These are phyloP conservation scores for Plasmodium gonderi DNA, from an alignment of 169 alveolate species.

Conservation along the genomic window DNA sequence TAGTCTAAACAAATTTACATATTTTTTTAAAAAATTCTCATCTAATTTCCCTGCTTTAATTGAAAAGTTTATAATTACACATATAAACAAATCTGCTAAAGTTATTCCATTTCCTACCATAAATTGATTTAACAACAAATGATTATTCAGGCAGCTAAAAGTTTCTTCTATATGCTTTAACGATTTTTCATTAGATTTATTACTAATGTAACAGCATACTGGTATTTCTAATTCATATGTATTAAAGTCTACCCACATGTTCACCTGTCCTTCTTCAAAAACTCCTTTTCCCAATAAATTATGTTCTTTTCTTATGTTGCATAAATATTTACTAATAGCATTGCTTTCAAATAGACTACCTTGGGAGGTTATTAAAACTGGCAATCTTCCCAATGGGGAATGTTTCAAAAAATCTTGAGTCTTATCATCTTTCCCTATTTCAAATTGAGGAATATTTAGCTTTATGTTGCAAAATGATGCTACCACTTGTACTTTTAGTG, in stretches of 20 bases:
- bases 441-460: constrained; percentile 34
- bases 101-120: constrained; percentile 92
- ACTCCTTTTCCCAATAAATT: constrained; percentile 41
- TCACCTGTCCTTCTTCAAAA: constrained; percentile 72
- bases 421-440: constrained; percentile 54
- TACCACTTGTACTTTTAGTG: constrained; percentile 52
- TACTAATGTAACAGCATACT: constrained; percentile 73
- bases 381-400: constrained; percentile 58
- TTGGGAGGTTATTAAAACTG: constrained; percentile 47
- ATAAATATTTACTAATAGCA: constrained; percentile 57
- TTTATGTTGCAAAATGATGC: constrained; percentile 67
- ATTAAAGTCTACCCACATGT: constrained; percentile 84
- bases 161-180: constrained; percentile 80
- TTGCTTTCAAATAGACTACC: constrained; percentile 58
- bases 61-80: constrained; percentile 83
- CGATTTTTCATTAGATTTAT: constrained; percentile 66
- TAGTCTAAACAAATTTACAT: constrained; percentile 37
- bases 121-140: constrained; percentile 81
- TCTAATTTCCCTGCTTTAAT: constrained; percentile 77
- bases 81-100: constrained; percentile 92
- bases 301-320: constrained; percentile 38
- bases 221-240: constrained; percentile 79
- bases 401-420: constrained; percentile 31
- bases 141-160: constrained; percentile 77
- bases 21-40: constrained; percentile 53